Conservation (phyloP, 768 basidiomycete species). For the Mycena kentingensis region DNA sequence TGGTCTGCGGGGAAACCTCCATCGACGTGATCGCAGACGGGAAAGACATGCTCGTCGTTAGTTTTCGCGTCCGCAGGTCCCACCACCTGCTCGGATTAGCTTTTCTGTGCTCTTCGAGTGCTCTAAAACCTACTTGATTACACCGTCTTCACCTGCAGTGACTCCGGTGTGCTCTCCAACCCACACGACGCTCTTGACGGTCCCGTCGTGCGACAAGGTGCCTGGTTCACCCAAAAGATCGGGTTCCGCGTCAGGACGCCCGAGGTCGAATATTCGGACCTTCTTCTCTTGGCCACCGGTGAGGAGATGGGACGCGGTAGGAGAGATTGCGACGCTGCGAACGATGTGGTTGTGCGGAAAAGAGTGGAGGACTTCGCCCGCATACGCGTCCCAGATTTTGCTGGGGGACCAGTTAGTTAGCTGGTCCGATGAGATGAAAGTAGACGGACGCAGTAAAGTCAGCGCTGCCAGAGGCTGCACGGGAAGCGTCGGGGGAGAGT, state of each 20-base stretch:
- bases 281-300: conserved; percentile 98
- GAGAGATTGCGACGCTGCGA: conserved; percentile 88
- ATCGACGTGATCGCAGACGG: conserved; percentile 87
- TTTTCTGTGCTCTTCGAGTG: too few species aligned
- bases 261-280: conserved; percentile 91
- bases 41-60: conserved; percentile 72
- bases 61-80: conserved; percentile 81
- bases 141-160: conserved; percentile 89
- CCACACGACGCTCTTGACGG: conserved; percentile 92
- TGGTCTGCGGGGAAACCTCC: conserved; percentile 84
- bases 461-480: conserved; percentile 90
- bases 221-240: conserved; percentile 71
- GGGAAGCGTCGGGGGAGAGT: conserved; percentile 80
- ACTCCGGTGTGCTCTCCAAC: conserved; percentile 86
- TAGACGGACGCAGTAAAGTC: conserved; percentile 92
- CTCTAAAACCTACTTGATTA: conserved; percentile 67
- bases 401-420: conserved; percentile 41
- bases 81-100: conserved; percentile 96
- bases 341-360: conserved; percentile 99
- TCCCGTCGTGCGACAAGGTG: conserved; percentile 78
- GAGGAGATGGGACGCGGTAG: conserved; percentile 66
- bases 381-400: conserved; percentile 95
- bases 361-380: conserved; percentile 86
- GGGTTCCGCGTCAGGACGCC: conserved; percentile 83
- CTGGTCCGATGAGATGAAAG: conserved; percentile 11